Base-by-base conservation (phyloP, 345 rosid genomes). In the Punica granatum region DNA sequence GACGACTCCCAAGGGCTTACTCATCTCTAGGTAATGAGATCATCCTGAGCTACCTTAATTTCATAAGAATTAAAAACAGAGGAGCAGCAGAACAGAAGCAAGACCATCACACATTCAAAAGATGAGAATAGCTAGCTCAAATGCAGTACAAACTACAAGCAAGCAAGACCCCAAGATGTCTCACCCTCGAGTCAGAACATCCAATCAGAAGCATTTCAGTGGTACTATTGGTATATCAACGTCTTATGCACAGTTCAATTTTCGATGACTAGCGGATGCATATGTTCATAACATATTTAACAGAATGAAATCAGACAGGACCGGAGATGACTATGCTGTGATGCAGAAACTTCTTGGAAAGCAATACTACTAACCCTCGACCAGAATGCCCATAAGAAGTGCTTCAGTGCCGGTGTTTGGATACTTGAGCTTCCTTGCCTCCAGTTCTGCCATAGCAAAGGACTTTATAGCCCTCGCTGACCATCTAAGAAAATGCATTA, bases 341-440 rank as follows among this genome's bases (percentile, higher is more conserved):
- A 13, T 28, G 62, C 34, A 54, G n/a, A 31, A 60, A 15, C 7
- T 19, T 5, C 35, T 16, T 39, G 30, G 31, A 6, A 64, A 41
- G 25, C 11, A 60, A 44, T 35, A 2, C 39, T 13, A 73, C 88
- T 73, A 71, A 90, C 98, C 97, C 83, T 90, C 97, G 25, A 90
- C 87, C 74, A 90, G 80, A 76, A 93, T 85, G 68, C 98, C 98
- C 92, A 86, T 81, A 23, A 93, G 83, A 78, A 93, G 82, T 8
- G 91, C 82, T 82, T 93, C 98, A 1, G 94, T 89, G 19, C 97
- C 96, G 0, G 94, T 84, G 53, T 63, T 77, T 1, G 92, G 90
- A 83, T 93, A 88, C 82, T 90, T 89, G 69, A 93, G 76, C 78
- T 93, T 93, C 90, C 92, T 90, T 30, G 97, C 90, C 67, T 93